phyloP scores from a whole-genome alignment of 495 filamentous ascomycete genomes.

The Hapsidospora chrysogenum region DNA sequence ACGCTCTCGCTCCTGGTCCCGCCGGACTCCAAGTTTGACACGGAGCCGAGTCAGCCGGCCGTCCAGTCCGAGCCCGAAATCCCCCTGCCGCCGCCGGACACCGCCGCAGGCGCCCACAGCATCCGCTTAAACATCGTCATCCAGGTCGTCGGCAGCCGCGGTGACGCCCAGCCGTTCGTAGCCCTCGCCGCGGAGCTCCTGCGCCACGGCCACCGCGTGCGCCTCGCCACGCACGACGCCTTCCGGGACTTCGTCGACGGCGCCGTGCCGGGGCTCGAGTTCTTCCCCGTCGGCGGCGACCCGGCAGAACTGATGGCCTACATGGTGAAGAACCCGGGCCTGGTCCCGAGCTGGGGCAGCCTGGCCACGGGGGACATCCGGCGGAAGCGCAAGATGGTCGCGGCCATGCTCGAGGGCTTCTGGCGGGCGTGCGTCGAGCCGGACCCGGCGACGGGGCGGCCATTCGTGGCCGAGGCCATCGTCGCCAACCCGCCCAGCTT shows the following conservation, averaged over 20 bases:
- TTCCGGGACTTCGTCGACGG: constrained; percentile 46
- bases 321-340: constrained; percentile 62
- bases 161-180: constrained; percentile 54
- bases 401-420: constrained; percentile 45
- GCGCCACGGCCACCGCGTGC: constrained; percentile 45
- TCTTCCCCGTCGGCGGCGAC: constrained; percentile 56
- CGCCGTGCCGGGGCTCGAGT: constrained; percentile 48
- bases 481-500: constrained; percentile 54
- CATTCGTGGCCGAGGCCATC: constrained; percentile 48
- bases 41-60: too few species aligned
- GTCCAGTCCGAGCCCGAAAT: too few species aligned
- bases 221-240: constrained; percentile 48
- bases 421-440: constrained; percentile 51
- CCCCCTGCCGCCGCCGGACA: too few species aligned
- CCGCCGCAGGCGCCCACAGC: too few species aligned
- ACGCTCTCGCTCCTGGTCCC: too few species aligned
- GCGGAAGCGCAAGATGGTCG: constrained; percentile 40
- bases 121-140: constrained; percentile 59
- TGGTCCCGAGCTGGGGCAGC: constrained; percentile 46
- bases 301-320: constrained; percentile 56
- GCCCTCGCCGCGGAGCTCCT: constrained; percentile 42
- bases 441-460: constrained; percentile 13
- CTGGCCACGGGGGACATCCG: constrained; percentile 44
- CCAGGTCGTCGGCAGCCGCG: constrained; percentile 51
- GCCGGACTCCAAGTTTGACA: too few species aligned